Conservation (phyloP, 805 yeast species). For the Ogataea zsoltii region DNA sequence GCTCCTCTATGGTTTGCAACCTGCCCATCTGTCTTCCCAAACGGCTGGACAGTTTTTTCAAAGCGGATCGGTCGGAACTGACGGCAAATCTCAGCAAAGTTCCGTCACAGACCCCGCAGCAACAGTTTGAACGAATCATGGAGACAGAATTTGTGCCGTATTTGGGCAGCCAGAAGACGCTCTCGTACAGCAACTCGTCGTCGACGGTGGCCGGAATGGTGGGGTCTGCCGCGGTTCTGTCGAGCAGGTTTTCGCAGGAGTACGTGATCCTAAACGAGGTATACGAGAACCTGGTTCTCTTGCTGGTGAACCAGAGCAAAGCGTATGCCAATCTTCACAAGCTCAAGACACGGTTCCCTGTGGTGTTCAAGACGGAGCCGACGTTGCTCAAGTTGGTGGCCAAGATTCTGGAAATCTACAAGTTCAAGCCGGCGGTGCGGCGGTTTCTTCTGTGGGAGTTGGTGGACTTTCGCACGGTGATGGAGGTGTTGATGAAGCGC, state of each 20-base stretch:
- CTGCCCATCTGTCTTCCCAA: slow-evolving; percentile 31
- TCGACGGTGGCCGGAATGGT: slow-evolving; percentile 16
- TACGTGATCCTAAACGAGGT: slow-evolving; percentile 26
- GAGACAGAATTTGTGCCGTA: slow-evolving; percentile 32
- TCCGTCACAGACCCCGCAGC: slow-evolving; percentile 12
- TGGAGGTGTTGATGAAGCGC: slow-evolving; percentile 52
- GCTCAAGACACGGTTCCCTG: slow-evolving; percentile 51
- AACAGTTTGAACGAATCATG: slow-evolving; percentile 24
- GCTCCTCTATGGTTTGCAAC: slow-evolving; percentile 44
- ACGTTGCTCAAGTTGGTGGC: slow-evolving; percentile 54
- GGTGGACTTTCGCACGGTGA: slow-evolving; percentile 52
- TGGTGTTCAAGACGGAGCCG: slow-evolving; percentile 52
- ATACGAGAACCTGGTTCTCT: slow-evolving; percentile 30
- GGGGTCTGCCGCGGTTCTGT: slow-evolving; percentile 16
- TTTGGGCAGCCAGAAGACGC: slow-evolving; percentile 10
- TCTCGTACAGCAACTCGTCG: slow-evolving; percentile 3
- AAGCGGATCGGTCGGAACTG: slow-evolving; percentile 8
- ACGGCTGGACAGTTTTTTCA: slow-evolving; percentile 21
- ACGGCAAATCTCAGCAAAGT: slow-evolving; percentile 9
- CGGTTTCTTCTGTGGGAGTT: slow-evolving; percentile 62
- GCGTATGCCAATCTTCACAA: slow-evolving; percentile 43
- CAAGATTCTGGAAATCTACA: slow-evolving; percentile 54
- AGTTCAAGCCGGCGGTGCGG: slow-evolving; percentile 62
- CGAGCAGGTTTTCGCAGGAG: slow-evolving; percentile 21
- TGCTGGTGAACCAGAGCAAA: slow-evolving; percentile 31